Evolutionary conservation across 1,284 basidiomycete species (phyloP), one percentile per base, ranked within the genome.

Genomic region (Leccinum fallax): DNA sequence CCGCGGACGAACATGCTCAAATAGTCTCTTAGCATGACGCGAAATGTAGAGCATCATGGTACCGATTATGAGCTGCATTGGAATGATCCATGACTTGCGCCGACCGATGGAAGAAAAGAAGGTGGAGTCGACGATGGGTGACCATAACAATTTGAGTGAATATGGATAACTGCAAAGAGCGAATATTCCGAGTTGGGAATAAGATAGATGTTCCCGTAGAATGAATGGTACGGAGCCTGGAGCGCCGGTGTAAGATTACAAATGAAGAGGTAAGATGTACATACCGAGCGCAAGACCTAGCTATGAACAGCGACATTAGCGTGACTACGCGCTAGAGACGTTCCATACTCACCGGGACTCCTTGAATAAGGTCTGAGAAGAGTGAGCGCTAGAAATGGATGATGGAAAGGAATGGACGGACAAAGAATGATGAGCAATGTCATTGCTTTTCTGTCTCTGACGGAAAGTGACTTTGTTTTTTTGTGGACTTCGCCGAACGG

Each of bases 71-170:
- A 90, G 76, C 77, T 99, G 97, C 81, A 99, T 97, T 52, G 97
- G 97, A 63, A 99, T 91, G 71, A 99, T 98, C 97, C 97, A 99
- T 63, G 93, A 95, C 78, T 98, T 99, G 65, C 97, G 84, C 59
- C 97, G 87, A 19, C 97, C 97, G 63, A 96, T 74, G 55, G 86
- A 86, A 51, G 86, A 80, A 67, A 93, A 83, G 75, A 93, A 99
- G 66, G 92, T 81, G 4, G 95, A 93, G 75, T 99, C 97, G 62
- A 99, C 95, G 66, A 99, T 92, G 51, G 97, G 97, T 26, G 95
- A 97, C 97, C 97, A 99, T 65, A 99, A 78, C 60, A 99, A 80
- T 79, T 99, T 99, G 71, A 99, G 86, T 38, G 94, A 97, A 80
- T 99, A 99, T 9, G 97, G 97, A 81, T 98, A 99, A 64, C 90